phyloP scores from a whole-genome alignment of 2,329 filamentous ascomycete species.

The Xylaria digitata region DNA sequence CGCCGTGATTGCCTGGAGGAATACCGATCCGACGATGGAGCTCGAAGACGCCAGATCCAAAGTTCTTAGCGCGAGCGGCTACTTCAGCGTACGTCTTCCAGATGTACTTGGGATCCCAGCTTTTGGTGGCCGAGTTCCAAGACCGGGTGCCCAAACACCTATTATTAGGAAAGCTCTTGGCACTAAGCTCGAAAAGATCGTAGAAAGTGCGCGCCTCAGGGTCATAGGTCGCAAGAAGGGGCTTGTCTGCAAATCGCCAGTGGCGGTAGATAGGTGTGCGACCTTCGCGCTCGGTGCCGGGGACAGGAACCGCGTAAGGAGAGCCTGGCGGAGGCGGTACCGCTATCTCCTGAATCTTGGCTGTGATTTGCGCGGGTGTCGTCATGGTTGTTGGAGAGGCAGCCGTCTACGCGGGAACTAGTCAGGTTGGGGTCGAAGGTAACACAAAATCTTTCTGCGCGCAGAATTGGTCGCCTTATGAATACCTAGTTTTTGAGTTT shows the following conservation, averaged over 20 bases:
- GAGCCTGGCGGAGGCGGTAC: slow-evolving; percentile 76
- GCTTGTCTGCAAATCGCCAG: slow-evolving; percentile 78
- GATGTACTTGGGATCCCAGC: slow-evolving; percentile 77
- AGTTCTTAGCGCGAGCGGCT: slow-evolving; percentile 81
- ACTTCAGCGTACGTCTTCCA: slow-evolving; percentile 88
- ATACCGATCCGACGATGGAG: slow-evolving; percentile 80
- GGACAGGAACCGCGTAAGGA: slow-evolving; percentile 82
- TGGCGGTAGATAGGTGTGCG: slow-evolving; percentile 85
- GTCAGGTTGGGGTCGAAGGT: slow-evolving; percentile 23
- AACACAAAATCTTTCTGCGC: slow-evolving; percentile 15
- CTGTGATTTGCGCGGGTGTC: slow-evolving; percentile 51
- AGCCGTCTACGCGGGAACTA: slow-evolving; percentile 24
- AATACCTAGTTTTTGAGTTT: neutral
- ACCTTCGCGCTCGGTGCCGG: slow-evolving; percentile 77
- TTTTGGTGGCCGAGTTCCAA: slow-evolving; percentile 79
- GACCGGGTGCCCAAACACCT: slow-evolving; percentile 83
- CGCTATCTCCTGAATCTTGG: slow-evolving; percentile 65
- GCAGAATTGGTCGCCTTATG: neutral
- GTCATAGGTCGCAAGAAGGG: slow-evolving; percentile 77
- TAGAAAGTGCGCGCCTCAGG: slow-evolving; percentile 78
- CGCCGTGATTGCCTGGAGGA: slow-evolving; percentile 73
- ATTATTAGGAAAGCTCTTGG: slow-evolving; percentile 70
- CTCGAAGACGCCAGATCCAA: slow-evolving; percentile 87
- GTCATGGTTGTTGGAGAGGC: slow-evolving; percentile 35
- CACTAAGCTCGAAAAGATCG: slow-evolving; percentile 81